These are phyloP conservation scores for Rhizopus stolonifer DNA, from an alignment of 371 early-diverging fungal genomes.

Conservation along the genomic window DNA sequence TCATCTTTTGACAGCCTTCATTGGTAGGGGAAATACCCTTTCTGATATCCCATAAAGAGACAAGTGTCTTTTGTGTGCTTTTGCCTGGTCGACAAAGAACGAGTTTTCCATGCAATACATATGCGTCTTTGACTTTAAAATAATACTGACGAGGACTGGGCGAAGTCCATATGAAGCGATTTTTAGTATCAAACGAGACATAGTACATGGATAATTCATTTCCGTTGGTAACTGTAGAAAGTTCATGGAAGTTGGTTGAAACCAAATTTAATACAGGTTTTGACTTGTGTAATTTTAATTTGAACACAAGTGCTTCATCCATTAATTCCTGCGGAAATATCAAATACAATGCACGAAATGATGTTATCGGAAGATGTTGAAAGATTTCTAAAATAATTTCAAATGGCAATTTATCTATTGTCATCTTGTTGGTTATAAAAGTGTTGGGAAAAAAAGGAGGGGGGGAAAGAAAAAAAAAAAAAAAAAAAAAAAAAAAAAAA, in stretches of 20 bases:
- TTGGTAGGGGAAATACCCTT: slow-evolving; percentile 9
- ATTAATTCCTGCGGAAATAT: slow-evolving; percentile 28
- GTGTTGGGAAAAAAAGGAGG: too few species aligned
- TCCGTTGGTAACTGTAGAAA: slow-evolving; percentile 31
- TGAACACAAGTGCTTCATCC: slow-evolving; percentile 35
- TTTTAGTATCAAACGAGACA: slow-evolving; percentile 21
- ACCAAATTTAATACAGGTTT: slow-evolving; percentile 32
- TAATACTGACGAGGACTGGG: slow-evolving; percentile 29
- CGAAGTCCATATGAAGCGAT: slow-evolving; percentile 34
- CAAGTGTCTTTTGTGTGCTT: slow-evolving; percentile 7
- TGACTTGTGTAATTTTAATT: slow-evolving; percentile 16
- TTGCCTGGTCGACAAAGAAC: slow-evolving; percentile 25
- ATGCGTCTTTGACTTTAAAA: slow-evolving; percentile 46
- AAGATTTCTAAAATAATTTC: slow-evolving; percentile 39
- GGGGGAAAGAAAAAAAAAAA: slow-evolving; percentile 13
- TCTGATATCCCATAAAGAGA: slow-evolving; percentile 36
- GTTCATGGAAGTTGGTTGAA: slow-evolving; percentile 49
- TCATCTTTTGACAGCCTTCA: slow-evolving; percentile 14
- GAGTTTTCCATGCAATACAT: slow-evolving; percentile 52
- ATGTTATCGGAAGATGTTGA: slow-evolving; percentile 25
- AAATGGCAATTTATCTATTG: slow-evolving; percentile 32
- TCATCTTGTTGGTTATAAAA: too few species aligned
- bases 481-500: slow-evolving; percentile 17
- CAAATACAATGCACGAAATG: slow-evolving; percentile 26
- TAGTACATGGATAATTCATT: slow-evolving; percentile 32